Evolutionary conservation across 345 rosid genomes (phyloP).

Genomic region (Arabis hirsuta): DNA sequence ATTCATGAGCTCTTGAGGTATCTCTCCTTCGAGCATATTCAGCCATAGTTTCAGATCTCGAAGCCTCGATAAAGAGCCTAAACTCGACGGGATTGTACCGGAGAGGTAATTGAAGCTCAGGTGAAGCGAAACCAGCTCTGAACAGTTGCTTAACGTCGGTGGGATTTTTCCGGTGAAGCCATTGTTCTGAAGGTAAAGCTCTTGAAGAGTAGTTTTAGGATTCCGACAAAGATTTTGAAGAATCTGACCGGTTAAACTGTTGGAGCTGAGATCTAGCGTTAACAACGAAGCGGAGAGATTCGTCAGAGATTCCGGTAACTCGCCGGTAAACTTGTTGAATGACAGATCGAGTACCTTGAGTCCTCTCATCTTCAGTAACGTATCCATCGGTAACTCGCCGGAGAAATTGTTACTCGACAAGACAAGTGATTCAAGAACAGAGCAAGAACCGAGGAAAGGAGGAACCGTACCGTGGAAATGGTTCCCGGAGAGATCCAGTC

Average conservation of each 20-base stretch:
- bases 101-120: constrained; percentile 81
- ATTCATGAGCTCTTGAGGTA: constrained; percentile 70
- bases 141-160: constrained; percentile 73
- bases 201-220: constrained; percentile 55
- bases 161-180: constrained; percentile 70
- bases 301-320: constrained; percentile 64
- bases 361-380: constrained; percentile 61
- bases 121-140: constrained; percentile 81
- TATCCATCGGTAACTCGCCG: constrained; percentile 71
- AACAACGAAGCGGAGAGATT: constrained; percentile 58
- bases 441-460: constrained; percentile 60
- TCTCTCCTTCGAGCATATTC: constrained; percentile 81
- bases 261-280: constrained; percentile 82
- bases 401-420: constrained; percentile 67
- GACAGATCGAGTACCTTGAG: constrained; percentile 63
- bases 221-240: constrained; percentile 62
- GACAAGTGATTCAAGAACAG: constrained; percentile 59
- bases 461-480: constrained; percentile 77
- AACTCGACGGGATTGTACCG: constrained; percentile 80
- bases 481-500: constrained; percentile 79
- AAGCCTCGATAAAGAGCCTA: constrained; percentile 71
- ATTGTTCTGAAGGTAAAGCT: constrained; percentile 79
- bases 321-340: constrained; percentile 65
- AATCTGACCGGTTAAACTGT: constrained; percentile 62
- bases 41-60: constrained; percentile 82